Percentiles rank a stretch among this genome's conserved stretches.
Evolutionary conservation across 305 asterid genomes (phyloP).

Genomic region (Vinca major): DNA sequence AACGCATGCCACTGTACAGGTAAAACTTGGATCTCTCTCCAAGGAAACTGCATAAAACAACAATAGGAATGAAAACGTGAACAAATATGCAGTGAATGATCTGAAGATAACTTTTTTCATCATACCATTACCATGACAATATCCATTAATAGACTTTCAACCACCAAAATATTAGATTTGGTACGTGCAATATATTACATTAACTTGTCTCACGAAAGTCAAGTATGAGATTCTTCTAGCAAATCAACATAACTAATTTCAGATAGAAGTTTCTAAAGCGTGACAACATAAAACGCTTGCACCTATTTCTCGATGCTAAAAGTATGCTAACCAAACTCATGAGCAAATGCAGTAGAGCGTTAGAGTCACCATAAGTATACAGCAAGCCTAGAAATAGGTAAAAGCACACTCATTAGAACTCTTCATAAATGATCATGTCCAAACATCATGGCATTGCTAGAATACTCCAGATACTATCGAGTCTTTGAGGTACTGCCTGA

Average conservation of each 20-base stretch:
- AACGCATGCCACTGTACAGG: slow-evolving; percentile 96
- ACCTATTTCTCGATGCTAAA: background rate
- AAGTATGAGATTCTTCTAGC: background rate
- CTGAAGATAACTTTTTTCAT: no score
- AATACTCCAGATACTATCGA: background rate
- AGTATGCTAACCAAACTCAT: background rate
- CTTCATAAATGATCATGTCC: background rate
- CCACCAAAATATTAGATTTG: background rate
- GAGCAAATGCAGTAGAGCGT: background rate
- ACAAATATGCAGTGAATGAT: no score
- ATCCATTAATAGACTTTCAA: background rate
- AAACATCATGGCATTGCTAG: background rate
- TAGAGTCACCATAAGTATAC: background rate
- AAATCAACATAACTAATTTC: background rate
- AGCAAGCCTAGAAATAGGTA: background rate
- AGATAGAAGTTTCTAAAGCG: background rate
- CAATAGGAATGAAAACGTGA: no score
- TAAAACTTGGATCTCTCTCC: slow-evolving; percentile 53
- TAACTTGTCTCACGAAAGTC: background rate
- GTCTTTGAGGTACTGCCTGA: background rate
- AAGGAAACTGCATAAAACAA: slow-evolving; percentile 45
- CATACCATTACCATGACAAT: background rate
- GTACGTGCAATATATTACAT: background rate
- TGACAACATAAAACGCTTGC: no score
- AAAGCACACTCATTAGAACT: background rate